phyloP scores from a whole-genome alignment of 2,329 filamentous ascomycete genomes.

The Curvularia spicifera region DNA sequence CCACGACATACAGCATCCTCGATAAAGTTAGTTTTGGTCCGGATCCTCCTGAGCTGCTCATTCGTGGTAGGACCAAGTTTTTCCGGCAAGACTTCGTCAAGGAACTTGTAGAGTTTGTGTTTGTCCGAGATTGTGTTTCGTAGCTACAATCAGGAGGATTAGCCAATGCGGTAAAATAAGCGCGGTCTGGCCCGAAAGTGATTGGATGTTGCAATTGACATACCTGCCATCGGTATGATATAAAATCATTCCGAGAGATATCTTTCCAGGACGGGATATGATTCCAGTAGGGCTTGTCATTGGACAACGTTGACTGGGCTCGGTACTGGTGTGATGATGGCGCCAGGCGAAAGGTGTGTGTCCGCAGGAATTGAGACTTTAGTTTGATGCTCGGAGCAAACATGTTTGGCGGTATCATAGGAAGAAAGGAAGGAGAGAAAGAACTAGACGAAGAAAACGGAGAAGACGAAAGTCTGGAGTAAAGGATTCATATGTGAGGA shows the following conservation, averaged over 20 bases:
- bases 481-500: not conserved
- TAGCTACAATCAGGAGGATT: slow-evolving; percentile 42
- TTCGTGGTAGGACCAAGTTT: slow-evolving; percentile 51
- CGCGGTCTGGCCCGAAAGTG: not conserved
- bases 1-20: slow-evolving; percentile 52
- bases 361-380: slow-evolving; percentile 5
- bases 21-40: slow-evolving; percentile 61
- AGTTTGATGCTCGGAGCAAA: not conserved
- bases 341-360: not conserved
- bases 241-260: slow-evolving; percentile 57
- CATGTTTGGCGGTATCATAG: slow-evolving; percentile 8
- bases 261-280: slow-evolving; percentile 59
- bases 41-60: slow-evolving; percentile 47
- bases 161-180: not conserved
- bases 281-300: slow-evolving; percentile 56
- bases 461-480: not conserved
- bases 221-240: slow-evolving; percentile 63
- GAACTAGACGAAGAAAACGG: not conserved
- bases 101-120: slow-evolving; percentile 57
- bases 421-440: not conserved
- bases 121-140: slow-evolving; percentile 59
- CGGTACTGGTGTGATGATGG: slow-evolving; percentile 10
- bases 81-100: slow-evolving; percentile 59
- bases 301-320: slow-evolving; percentile 19
- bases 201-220: slow-evolving; percentile 32